These are phyloP conservation scores for Candida anutae DNA, from an alignment of 1,139 yeast genomes.

Conservation along the genomic window DNA sequence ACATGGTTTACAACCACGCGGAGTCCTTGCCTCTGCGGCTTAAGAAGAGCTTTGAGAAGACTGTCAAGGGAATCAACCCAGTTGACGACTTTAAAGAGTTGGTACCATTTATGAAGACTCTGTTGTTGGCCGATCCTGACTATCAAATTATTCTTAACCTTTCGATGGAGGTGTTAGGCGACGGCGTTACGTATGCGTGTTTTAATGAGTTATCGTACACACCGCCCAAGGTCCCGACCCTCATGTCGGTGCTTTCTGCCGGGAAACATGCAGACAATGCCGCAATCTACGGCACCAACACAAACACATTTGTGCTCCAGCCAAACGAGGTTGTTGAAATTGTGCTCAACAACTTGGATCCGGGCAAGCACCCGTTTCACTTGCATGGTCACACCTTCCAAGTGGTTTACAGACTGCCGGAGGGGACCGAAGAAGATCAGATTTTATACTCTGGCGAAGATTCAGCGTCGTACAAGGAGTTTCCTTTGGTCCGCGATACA, in stretches of 20 bases:
- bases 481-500: conserved; percentile 60
- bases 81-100: conserved; percentile 55
- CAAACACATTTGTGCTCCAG: conserved; percentile 54
- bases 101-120: conserved; percentile 34
- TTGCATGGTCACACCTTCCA: conserved; percentile 84
- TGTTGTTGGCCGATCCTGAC: conserved; percentile 51
- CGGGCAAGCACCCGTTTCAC: conserved; percentile 91
- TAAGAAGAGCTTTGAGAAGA: conserved; percentile 12
- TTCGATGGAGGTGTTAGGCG: conserved; percentile 59
- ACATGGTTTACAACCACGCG: conserved; percentile 39
- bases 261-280: conserved; percentile 39
- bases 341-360: conserved; percentile 65
- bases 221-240: conserved; percentile 60
- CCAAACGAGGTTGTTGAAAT: conserved; percentile 61
- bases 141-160: conserved; percentile 50
- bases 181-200: conserved; percentile 70
- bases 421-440: conserved; percentile 46
- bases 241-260: conserved; percentile 48
- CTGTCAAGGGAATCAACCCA: conserved; percentile 14
- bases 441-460: conserved; percentile 41
- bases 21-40: conserved; percentile 13
- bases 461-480: conserved; percentile 39
- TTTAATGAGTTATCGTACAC: conserved; percentile 61
- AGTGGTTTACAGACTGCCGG: conserved; percentile 53
- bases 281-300: conserved; percentile 59